Evolutionary conservation across 148 eudicot genomes (phyloP), one percentile per base, ranked within the genome.

Genomic region (Dianthus caryophyllus): DNA sequence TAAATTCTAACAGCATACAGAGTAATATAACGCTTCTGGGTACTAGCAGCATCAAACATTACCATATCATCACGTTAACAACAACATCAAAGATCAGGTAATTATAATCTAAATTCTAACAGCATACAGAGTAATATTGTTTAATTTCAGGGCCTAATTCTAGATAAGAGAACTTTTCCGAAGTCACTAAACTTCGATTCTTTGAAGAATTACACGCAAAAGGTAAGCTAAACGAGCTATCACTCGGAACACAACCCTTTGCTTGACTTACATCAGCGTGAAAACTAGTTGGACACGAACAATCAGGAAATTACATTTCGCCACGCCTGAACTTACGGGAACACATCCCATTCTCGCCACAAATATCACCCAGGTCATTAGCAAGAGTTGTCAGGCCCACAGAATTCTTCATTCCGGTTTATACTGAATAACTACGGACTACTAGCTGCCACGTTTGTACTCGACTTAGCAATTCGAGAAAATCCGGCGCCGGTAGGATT

Each of bases 341-440:
- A 38, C 97, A 91, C 36, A 88, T 56, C 13, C 91, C 95, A 48
- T 83, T 50, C 31, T 41, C 77, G 29, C 97, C 91, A 46, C 97
- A 91, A 14, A 82, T 55, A 43, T 66, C n/a, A 61, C 8, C n/a
- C n/a, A n/a, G 91, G 89, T 63, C 83, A 70, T 30, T 68, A 73
- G 69, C 97, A 91, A 44, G 57, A 67, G 26, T 88, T 84, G 38
- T 7, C 67, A 4, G 95, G 97, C 53, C 78, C 80, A 6, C 17
- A 68, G 66, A 86, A 77, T 27, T 84, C 88, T 59, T 63, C 64
- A 55, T 25, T 76, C 68, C 62, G 46, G 12, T 29, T 62, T 21
- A 46, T 38, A 20, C 74, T 10, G 79, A 64, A 56, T 62, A 81
- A 68, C 94, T 84, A 26, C 57, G 74, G 63, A 91, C 70, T 5